Conservation (phyloP, 2,329 filamentous ascomycete genomes). For the Ophiostoma quercus region DNA sequence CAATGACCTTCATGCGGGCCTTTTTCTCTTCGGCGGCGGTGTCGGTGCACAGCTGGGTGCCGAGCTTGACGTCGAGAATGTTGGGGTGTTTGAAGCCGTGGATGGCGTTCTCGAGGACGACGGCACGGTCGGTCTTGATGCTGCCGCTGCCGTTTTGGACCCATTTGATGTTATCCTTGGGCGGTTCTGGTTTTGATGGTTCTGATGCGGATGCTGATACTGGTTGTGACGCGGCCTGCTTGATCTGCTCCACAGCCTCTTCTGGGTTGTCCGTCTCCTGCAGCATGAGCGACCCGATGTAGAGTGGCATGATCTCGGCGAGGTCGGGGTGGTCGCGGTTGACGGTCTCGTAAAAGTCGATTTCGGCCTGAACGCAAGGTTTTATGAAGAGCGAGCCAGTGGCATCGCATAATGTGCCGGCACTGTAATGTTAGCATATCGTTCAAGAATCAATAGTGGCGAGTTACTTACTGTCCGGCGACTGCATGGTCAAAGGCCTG, state of each 20-base stretch:
- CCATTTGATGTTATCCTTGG: conserved; percentile 37
- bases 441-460: too few species aligned
- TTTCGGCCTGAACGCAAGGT: conserved; percentile 79
- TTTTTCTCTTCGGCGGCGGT: conserved; percentile 57
- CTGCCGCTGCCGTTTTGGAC: conserved; percentile 47
- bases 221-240: conserved; percentile 23
- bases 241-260: conserved; percentile 47
- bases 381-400: conserved; percentile 88
- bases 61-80: conserved; percentile 89
- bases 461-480: conserved; percentile 69
- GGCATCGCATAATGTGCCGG: conserved; percentile 80
- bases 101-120: conserved; percentile 81
- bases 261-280: conserved; percentile 44
- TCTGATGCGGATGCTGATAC: conserved; percentile 23
- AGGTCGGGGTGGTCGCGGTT: conserved; percentile 63
- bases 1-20: conserved; percentile 55
- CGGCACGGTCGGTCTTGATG: conserved; percentile 72
- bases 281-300: conserved; percentile 73
- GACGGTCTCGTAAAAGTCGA: conserved; percentile 82
- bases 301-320: conserved; percentile 74
- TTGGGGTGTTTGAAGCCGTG: conserved; percentile 78
- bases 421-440: conserved; percentile 56
- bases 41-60: conserved; percentile 79
- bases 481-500: conserved; percentile 69
- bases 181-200: conserved; percentile 13